Evolutionary conservation across 805 yeast species (phyloP), one percentile per base, ranked within the genome.

Genomic region (Candida incommunis): DNA sequence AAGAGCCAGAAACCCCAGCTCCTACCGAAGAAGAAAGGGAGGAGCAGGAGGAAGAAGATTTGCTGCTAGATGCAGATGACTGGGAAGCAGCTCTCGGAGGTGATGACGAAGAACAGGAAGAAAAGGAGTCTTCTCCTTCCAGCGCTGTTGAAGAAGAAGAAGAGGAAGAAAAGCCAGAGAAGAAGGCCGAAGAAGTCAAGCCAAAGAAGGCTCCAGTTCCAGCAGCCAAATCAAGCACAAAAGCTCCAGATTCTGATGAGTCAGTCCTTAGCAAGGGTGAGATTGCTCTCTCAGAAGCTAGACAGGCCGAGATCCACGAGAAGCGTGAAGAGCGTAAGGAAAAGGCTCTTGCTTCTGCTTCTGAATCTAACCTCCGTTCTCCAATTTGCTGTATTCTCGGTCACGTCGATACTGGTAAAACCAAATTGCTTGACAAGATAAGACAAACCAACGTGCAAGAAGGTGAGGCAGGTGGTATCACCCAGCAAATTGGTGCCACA

Each of bases 401-500:
- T 63, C 99, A 92, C 72, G 99, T 92, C 67, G 99, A 92, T 74
- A 92, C 98, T 47, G 99, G 99, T 80, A 92, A 92, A 68, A 92
- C 99, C 54, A 92, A 92, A 64, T 75, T 92, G 53, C 74, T 92
- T 63, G 99, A 92, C 63, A 92, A 92, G 67, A 80, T 92, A 55
- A 90, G 99, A 71, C 96, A 90, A 71, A 92, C 97, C 37, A 92
- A 92, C 61, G 99, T 92, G 50, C 99, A 92, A 71, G 99, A 96
- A 64, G 99, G 98, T 61, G 99, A 92, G 71, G 99, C 99, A 46
- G 99, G 99, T 72, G 99, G 99, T 72, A 92, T 92, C 64, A 92
- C 99, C 52, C 99, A 92, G 75, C 99, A 92, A 69, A 92, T 92
- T 62, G 99, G 99, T 77, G 99, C 99, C 46, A 92, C 99, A 21